phyloP scores from a whole-genome alignment of 805 yeast genomes.

The Wickerhamiella cacticola region DNA sequence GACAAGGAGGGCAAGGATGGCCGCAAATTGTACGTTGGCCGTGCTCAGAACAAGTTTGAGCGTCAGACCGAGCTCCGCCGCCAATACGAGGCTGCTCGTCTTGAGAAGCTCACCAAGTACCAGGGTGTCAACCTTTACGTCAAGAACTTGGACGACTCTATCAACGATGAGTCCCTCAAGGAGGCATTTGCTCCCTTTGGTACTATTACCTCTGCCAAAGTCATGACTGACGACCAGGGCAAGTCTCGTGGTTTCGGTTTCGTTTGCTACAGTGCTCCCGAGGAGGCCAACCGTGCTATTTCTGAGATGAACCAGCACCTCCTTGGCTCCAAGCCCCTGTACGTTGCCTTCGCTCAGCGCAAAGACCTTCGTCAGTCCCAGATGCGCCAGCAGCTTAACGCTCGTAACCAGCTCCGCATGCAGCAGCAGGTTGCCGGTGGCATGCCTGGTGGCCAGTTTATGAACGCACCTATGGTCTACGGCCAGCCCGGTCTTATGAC shows the following conservation, averaged over 20 bases:
- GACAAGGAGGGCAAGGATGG: constrained; percentile 61
- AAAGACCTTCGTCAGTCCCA: constrained; percentile 96
- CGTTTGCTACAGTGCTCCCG: constrained; percentile 94
- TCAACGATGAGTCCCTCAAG: constrained; percentile 81
- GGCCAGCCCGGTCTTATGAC: constrained; percentile 71
- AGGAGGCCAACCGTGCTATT: constrained; percentile 97
- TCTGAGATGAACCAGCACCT: constrained; percentile 97
- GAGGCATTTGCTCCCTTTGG: constrained; percentile 93
- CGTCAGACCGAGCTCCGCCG: constrained; percentile 90
- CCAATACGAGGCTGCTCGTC: constrained; percentile 83
- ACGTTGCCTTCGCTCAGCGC: constrained; percentile 97
- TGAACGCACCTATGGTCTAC: constrained; percentile 65
- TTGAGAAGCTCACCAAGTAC: constrained; percentile 84
- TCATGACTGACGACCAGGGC: constrained; percentile 89
- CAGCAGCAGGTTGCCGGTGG: constrained; percentile 87
- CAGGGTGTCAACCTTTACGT: constrained; percentile 96
- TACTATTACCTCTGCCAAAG: constrained; percentile 87
- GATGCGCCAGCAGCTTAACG: constrained; percentile 94
- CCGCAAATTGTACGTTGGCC: constrained; percentile 83
- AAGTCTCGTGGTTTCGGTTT: constrained; percentile 98
- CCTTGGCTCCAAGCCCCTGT: constrained; percentile 89
- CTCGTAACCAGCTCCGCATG: constrained; percentile 95
- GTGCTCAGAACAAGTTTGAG: constrained; percentile 98
- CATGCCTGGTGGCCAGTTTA: constrained; percentile 67
- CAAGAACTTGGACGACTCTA: constrained; percentile 88